Evolutionary conservation across 768 basidiomycete species (phyloP).

Genomic region (Pulveroboletus sp.): DNA sequence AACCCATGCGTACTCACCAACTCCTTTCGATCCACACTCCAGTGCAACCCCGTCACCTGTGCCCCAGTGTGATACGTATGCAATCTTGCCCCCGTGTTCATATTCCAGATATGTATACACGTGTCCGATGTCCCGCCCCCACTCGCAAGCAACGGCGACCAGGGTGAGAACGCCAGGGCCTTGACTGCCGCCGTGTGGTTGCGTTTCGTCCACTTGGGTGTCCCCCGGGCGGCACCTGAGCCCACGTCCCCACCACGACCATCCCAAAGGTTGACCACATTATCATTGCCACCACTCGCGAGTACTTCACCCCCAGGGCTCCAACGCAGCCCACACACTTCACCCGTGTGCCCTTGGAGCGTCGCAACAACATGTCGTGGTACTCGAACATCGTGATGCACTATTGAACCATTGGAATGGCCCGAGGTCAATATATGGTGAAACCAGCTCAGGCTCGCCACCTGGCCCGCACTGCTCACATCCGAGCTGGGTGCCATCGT

Average conservation of each 20-base stretch:
- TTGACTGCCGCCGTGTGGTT: conserved; percentile 89
- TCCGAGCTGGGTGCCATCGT: conserved; percentile 64
- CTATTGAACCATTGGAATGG: conserved; percentile 91
- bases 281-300: conserved; percentile 95
- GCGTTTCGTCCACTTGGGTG: conserved; percentile 85
- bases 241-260: conserved; percentile 60
- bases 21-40: conserved; percentile 84
- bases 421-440: conserved; percentile 82
- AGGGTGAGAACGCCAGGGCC: conserved; percentile 94
- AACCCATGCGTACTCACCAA: conserved; percentile 91
- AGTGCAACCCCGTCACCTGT: conserved; percentile 89
- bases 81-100: conserved; percentile 85
- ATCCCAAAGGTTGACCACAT: conserved; percentile 98
- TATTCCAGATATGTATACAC: conserved; percentile 87
- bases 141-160: conserved; percentile 86
- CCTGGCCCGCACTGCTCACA: conserved; percentile 44
- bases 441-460: conserved; percentile 85
- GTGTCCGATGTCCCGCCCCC: conserved; percentile 96
- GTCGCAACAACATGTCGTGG: conserved; percentile 87
- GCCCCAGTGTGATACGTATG: conserved; percentile 69
- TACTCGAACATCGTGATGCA: conserved; percentile 93
- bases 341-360: conserved; percentile 76
- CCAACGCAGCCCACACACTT: conserved; percentile 93
- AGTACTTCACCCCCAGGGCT: conserved; percentile 81
- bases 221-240: conserved; percentile 43